These are phyloP conservation scores for Pichia sp. DNA, from an alignment of 1,139 yeast genomes.

Conservation along the genomic window DNA sequence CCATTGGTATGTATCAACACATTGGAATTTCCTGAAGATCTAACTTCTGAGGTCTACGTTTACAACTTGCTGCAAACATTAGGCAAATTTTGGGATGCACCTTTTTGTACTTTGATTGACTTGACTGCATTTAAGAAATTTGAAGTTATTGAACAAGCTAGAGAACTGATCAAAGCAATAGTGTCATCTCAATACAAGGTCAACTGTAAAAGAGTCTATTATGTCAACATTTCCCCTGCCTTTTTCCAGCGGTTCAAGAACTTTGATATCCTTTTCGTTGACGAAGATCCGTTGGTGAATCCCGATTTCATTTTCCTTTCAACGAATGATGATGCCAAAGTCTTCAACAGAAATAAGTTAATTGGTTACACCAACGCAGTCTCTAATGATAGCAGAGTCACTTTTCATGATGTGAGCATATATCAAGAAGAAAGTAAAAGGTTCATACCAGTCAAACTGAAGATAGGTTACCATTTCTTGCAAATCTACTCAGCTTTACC, in stretches of 20 bases:
- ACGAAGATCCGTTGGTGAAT: conserved; percentile 8
- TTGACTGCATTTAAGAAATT: conserved; percentile 55
- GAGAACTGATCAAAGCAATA: conserved; percentile 35
- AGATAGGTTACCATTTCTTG: conserved; percentile 66
- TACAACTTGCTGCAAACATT: conserved; percentile 65
- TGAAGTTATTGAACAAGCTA: conserved; percentile 24
- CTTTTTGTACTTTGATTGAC: conserved; percentile 61
- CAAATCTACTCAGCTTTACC: conserved; percentile 47
- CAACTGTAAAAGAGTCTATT: conserved; percentile 55
- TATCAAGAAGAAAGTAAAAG: conserved; percentile 41
- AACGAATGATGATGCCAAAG: conserved; percentile 41
- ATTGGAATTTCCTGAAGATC: conserved; percentile 35
- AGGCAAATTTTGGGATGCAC: conserved; percentile 69
- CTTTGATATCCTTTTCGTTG: conserved; percentile 3
- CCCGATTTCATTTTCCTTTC: conserved; percentile 26
- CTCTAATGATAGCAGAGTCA: conserved; percentile 54
- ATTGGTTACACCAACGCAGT: conserved; percentile 36
- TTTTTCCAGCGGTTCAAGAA: conserved; percentile 32
- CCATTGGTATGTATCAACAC: conserved; percentile 62
- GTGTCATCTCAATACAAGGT: conserved; percentile 45
- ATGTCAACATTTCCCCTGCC: conserved; percentile 51
- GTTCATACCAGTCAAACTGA: conserved; percentile 54
- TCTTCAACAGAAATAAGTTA: conserved; percentile 49
- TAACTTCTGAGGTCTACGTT: conserved; percentile 53
- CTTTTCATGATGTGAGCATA: conserved; percentile 53